Base-by-base conservation (phyloP, 148 eudicot genomes). In the Camellia sinensis region DNA sequence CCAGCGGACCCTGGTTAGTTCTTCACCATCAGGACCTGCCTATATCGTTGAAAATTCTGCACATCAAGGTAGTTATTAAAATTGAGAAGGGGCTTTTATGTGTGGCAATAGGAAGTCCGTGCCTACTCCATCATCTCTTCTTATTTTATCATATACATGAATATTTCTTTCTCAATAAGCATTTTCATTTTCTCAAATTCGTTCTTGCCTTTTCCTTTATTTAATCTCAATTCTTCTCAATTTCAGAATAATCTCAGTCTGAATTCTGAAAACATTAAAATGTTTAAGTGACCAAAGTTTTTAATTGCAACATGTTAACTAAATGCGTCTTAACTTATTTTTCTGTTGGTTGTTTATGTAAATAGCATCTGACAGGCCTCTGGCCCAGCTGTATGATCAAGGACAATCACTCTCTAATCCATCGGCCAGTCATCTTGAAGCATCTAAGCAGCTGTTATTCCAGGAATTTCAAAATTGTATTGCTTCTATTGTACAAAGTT, bases 381-480 rank as follows among this genome's bases (percentile, higher is more conserved):
- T 83, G 82, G 57, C 89, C n/a, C 91, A 89, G 87, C 84, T 86
- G 70, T 89, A 81, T 71, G 89, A 79, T 78, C 97, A 88, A 83
- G 88, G 83, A 50, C 97, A 82, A 76, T 88, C 86, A 73, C 88
- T 89, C 78, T 82, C 90, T 66, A 86, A 79, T 50, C 91, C 87
- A 62, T 91, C 84, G 80, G 88, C 77, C 57, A 78, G 87, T 19
- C 92, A 29, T 29, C 37, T 1, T 29, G 37, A 29, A 29, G 37
- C 37, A 29, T 29, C 37, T 29, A 29, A 29, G 37, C 37, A 29
- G 37, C 37, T 29, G 37, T 29, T 29, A 29, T 29, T 29, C 37
- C 37, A 29, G 37, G 37, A 29, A 29, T 29, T 29, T 29, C 37
- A 86, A 78, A 91, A 78, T 76, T 88, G 82, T 75, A 85, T 87